Percentiles rank a stretch among this genome's conserved stretches.
Conservation (phyloP, 1,284 basidiomycete species). For the Leccinum fallax region DNA sequence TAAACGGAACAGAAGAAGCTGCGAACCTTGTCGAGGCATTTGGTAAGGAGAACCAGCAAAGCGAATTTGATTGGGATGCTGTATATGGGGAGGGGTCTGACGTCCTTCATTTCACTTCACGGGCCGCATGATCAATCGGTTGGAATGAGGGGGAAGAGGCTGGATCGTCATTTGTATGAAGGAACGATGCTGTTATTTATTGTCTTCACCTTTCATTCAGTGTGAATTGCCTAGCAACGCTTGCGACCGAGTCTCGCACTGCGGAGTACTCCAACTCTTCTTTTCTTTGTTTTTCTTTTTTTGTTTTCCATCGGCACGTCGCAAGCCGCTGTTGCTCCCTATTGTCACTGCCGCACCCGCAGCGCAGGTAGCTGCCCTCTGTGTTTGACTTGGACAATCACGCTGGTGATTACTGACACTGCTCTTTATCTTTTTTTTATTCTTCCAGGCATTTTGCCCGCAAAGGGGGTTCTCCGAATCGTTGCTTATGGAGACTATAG, state of each 20-base stretch:
- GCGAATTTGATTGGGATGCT: slow-evolving; percentile 66
- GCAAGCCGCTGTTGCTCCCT: neutral
- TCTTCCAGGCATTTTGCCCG: neutral
- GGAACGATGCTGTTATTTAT: slow-evolving; percentile 26
- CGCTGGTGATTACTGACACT: slow-evolving; percentile 13
- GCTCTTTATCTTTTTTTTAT: slow-evolving; percentile 10
- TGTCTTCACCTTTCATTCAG: slow-evolving; percentile 9
- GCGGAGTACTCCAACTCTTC: neutral
- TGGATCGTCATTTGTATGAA: slow-evolving; percentile 21
- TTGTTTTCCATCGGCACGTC: neutral
- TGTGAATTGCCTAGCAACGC: slow-evolving; percentile 32
- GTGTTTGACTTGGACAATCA: neutral
- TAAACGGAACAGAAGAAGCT: slow-evolving; percentile 53
- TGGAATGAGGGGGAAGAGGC: slow-evolving; percentile 16
- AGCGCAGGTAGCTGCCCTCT: slow-evolving; percentile 18
- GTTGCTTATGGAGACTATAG: neutral
- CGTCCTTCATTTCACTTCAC: slow-evolving; percentile 58
- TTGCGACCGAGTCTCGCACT: slow-evolving; percentile 5
- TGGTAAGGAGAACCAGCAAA: slow-evolving; percentile 69
- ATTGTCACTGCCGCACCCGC: neutral
- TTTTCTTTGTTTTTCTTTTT: neutral
- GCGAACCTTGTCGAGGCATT: slow-evolving; percentile 58
- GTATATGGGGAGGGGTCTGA: slow-evolving; percentile 67
- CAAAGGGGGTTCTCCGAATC: slow-evolving; percentile 1
- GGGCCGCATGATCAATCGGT: slow-evolving; percentile 17